Conservation (phyloP, 2,329 filamentous ascomycete genomes). For the Exophiala sideris region DNA sequence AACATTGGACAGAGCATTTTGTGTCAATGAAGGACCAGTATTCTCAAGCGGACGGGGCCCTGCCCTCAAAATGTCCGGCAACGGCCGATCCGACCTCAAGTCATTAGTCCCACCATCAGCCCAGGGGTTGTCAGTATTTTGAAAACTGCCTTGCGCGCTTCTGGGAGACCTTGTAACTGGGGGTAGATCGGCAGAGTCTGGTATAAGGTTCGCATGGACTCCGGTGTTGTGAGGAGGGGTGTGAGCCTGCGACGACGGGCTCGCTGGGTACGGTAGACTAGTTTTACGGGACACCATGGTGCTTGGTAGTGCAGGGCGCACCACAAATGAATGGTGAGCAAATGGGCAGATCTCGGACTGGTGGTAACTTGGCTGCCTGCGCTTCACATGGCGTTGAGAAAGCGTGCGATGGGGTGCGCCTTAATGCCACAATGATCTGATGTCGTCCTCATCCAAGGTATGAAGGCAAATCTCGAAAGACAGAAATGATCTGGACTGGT, state of each 20-base stretch:
- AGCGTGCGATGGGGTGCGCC: background rate
- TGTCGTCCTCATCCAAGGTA: no score
- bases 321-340: background rate
- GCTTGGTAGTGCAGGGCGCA: background rate
- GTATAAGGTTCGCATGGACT: constrained; percentile 9
- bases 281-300: constrained; percentile 24
- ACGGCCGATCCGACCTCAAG: constrained; percentile 15
- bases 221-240: constrained; percentile 4
- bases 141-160: constrained; percentile 2
- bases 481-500: no score
- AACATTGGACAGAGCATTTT: constrained; percentile 9
- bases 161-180: constrained; percentile 12
- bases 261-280: constrained; percentile 22
- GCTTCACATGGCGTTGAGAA: constrained; percentile 12
- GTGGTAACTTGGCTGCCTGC: constrained; percentile 4
- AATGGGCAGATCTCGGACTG: background rate
- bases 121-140: constrained; percentile 29
- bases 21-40: background rate
- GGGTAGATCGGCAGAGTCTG: constrained; percentile 23
- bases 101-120: constrained; percentile 14
- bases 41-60: constrained; percentile 6
- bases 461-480: no score
- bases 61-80: constrained; percentile 22
- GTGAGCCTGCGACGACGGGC: constrained; percentile 17
- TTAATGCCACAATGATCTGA: background rate